Percentiles rank a stretch among this genome's conserved stretches.
Conservation (phyloP, 2,329 filamentous ascomycete genomes). For the Chaetomium olivaceum region DNA sequence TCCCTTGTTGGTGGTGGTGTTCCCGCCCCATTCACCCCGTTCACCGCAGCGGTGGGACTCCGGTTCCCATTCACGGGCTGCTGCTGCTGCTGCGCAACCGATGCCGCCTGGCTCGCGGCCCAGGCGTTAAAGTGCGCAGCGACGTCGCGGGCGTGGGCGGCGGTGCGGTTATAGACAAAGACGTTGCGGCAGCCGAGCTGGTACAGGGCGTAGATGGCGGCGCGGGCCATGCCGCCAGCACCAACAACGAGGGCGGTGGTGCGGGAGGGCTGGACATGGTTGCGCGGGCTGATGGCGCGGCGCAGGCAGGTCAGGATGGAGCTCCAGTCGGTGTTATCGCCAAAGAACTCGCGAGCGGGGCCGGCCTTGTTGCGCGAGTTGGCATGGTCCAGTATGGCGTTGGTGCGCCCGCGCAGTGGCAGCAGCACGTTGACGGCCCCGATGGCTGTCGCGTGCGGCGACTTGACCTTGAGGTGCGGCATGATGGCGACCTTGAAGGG, state of each 20-base stretch:
- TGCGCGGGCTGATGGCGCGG: slow-evolving; percentile 68
- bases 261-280: slow-evolving; percentile 54
- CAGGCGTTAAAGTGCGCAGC: slow-evolving; percentile 67
- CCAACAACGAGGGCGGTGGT: slow-evolving; percentile 61
- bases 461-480: slow-evolving; percentile 63
- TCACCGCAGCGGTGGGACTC: neutral
- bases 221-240: slow-evolving; percentile 71
- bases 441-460: slow-evolving; percentile 67
- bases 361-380: slow-evolving; percentile 62
- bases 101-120: slow-evolving; percentile 38
- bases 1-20: slow-evolving; percentile 18
- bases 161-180: slow-evolving; percentile 69
- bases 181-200: slow-evolving; percentile 72
- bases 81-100: too few species aligned
- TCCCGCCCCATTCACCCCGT: slow-evolving; percentile 26
- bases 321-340: slow-evolving; percentile 48
- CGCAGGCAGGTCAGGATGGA: slow-evolving; percentile 58
- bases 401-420: slow-evolving; percentile 58
- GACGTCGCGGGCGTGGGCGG: slow-evolving; percentile 59
- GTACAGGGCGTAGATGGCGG: slow-evolving; percentile 71
- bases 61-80: neutral
- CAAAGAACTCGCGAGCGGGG: slow-evolving; percentile 63
- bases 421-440: slow-evolving; percentile 72
- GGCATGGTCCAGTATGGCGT: slow-evolving; percentile 54
- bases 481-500: slow-evolving; percentile 72